Conservation (phyloP, 352 stramenopile species). For the Phytophthora fragariaefolia region DNA sequence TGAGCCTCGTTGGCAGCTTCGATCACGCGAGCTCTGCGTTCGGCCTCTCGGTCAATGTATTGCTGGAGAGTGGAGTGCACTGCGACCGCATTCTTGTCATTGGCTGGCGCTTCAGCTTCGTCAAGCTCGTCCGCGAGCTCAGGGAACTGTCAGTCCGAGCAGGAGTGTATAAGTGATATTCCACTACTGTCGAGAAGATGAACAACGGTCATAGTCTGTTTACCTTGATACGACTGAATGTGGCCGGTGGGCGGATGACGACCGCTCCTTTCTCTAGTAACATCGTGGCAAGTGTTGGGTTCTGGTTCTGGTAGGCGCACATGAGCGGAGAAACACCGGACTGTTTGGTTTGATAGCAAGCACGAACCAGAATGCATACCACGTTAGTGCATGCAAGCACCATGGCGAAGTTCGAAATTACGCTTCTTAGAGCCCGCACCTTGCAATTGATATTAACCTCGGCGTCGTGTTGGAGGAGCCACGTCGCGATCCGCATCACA, state of each 20-base stretch:
- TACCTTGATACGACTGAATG: constrained; percentile 53
- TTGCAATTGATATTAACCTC: constrained; percentile 64
- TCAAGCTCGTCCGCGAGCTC: constrained; percentile 28
- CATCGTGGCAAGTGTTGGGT: constrained; percentile 45
- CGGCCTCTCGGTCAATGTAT: constrained; percentile 37
- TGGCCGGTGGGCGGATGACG: constrained; percentile 37
- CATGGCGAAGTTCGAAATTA: neutral
- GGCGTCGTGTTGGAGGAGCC: constrained; percentile 60
- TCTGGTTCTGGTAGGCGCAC: constrained; percentile 64
- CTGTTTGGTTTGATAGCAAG: neutral
- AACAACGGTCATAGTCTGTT: no score
- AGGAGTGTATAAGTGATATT: neutral
- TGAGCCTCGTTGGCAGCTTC: constrained; percentile 42
- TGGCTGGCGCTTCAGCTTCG: constrained; percentile 1
- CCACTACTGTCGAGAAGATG: no score
- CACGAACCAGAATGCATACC: no score
- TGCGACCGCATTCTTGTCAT: constrained; percentile 5
- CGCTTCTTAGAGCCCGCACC: constrained; percentile 14
- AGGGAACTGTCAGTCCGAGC: constrained; percentile 16
- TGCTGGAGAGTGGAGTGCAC: constrained; percentile 23
- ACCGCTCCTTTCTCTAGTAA: constrained; percentile 56
- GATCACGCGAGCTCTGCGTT: constrained; percentile 36
- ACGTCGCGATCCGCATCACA: constrained; percentile 42
- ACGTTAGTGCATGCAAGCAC: neutral
- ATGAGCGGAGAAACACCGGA: constrained; percentile 57